phyloP scores from a whole-genome alignment of 257 asterid genomes.

The Schizonepeta tenuifolia region DNA sequence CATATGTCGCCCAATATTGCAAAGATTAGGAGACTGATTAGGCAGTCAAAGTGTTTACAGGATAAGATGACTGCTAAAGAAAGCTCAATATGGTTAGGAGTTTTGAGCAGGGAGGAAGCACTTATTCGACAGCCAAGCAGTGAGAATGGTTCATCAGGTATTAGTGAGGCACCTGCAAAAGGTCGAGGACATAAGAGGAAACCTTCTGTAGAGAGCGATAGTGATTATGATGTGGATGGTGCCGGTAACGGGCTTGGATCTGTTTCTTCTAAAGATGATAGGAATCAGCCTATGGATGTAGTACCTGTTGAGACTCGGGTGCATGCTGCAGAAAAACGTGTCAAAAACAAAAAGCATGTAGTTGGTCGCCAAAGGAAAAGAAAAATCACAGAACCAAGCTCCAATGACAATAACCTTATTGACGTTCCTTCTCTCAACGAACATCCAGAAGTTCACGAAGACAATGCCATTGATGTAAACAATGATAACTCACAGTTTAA shows the following conservation, averaged over 20 bases:
- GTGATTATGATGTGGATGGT: constrained; percentile 49
- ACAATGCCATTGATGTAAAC: constrained; percentile 40
- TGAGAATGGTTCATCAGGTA: constrained; percentile 71
- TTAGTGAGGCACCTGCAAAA: constrained; percentile 56
- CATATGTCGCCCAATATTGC: constrained; percentile 56
- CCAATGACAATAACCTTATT: constrained; percentile 24
- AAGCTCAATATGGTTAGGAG: constrained; percentile 74
- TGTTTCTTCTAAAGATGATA: constrained; percentile 60
- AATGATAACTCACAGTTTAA: constrained; percentile 23
- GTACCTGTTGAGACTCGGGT: constrained; percentile 10
- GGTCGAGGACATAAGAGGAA: constrained; percentile 53
- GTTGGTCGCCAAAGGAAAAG: constrained; percentile 40
- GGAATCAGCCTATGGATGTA: constrained; percentile 39
- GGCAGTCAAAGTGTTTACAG: constrained; percentile 54
- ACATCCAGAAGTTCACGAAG: constrained; percentile 40
- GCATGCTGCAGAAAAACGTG: constrained; percentile 28
- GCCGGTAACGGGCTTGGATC: background rate
- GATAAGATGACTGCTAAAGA: constrained; percentile 66
- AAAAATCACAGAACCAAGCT: constrained; percentile 39
- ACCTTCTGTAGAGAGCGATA: constrained; percentile 55
- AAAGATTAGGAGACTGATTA: constrained; percentile 47
- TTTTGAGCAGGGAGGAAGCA: constrained; percentile 73
- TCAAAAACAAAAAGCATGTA: constrained; percentile 36
- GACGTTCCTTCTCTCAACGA: constrained; percentile 40
- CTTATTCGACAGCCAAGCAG: constrained; percentile 58